phyloP scores from a whole-genome alignment of 176 grass and related monocot species.

The Eleusine coracana region DNA sequence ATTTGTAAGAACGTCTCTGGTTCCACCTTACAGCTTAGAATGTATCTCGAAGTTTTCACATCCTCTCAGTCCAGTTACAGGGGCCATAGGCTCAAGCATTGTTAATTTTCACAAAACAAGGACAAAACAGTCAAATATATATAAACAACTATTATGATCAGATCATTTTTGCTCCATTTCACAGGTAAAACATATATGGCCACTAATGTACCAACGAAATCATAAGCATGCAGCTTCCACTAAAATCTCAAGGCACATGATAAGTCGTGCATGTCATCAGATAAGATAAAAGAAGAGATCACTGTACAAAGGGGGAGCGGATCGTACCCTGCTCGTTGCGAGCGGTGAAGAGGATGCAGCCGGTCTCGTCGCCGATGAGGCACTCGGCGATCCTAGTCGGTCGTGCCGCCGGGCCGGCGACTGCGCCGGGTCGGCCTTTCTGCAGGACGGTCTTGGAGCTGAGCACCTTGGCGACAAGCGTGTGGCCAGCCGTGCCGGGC shows the following conservation, averaged over 20 bases:
- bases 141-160: not conserved
- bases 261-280: not conserved
- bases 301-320: conserved; percentile 6
- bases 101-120: not conserved
- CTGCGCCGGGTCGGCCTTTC: conserved; percentile 55
- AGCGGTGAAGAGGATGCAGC: conserved; percentile 78
- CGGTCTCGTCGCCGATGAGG: conserved; percentile 85
- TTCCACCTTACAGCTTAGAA: not conserved
- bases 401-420: conserved; percentile 31
- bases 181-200: not conserved
- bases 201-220: not conserved
- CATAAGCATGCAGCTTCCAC: not conserved
- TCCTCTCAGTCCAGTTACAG: not conserved
- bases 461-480: conserved; percentile 72
- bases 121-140: not conserved
- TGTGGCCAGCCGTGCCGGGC: conserved; percentile 70
- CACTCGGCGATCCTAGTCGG: conserved; percentile 74
- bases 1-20: too few relatives aligned
- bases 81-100: not conserved
- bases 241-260: not conserved
- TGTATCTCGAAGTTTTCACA: not conserved
- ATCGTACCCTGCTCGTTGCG: conserved; percentile 78
- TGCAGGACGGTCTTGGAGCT: conserved; percentile 65
- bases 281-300: not conserved
- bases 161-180: not conserved